phyloP scores from a whole-genome alignment of 1,284 basidiomycete genomes.

The Bjerkandera adusta region DNA sequence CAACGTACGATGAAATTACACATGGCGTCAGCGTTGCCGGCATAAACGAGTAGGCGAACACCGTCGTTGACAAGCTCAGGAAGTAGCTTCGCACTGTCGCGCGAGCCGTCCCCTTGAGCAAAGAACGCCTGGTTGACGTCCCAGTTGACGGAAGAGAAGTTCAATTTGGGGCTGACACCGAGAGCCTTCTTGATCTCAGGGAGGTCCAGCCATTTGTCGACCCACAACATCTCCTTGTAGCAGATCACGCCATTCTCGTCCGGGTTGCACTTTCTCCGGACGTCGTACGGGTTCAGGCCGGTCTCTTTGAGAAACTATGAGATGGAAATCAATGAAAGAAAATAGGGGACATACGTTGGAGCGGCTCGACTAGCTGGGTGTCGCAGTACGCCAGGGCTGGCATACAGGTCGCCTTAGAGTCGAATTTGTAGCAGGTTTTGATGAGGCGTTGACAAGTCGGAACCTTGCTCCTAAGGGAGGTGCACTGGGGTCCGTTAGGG shows the following conservation, averaged over 20 bases:
- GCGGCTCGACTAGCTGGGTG: constrained; percentile 51
- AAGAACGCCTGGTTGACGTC: constrained; percentile 69
- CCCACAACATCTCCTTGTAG: constrained; percentile 78
- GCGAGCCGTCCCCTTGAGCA: constrained; percentile 75
- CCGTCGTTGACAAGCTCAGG: constrained; percentile 78
- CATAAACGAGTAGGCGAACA: constrained; percentile 78
- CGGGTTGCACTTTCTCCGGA: constrained; percentile 73
- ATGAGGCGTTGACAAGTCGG: constrained; percentile 48
- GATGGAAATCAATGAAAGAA: background rate
- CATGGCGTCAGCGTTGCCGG: constrained; percentile 72
- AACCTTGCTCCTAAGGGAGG: constrained; percentile 58
- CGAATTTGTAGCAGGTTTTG: constrained; percentile 59
- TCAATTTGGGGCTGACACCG: constrained; percentile 59
- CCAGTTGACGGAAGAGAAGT: constrained; percentile 59
- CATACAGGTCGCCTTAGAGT: constrained; percentile 58
- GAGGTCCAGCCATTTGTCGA: constrained; percentile 78
- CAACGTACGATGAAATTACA: constrained; percentile 69
- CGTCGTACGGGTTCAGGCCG: constrained; percentile 80
- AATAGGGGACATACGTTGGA: constrained; percentile 51
- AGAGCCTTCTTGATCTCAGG: constrained; percentile 71
- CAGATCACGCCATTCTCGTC: constrained; percentile 69
- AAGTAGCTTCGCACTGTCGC: constrained; percentile 72
- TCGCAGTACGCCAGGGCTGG: constrained; percentile 65
- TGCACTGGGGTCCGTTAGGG: constrained; percentile 66
- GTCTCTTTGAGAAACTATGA: constrained; percentile 41